phyloP scores from a whole-genome alignment of 176 grass and related monocot species.

The Eragrostis curvula region DNA sequence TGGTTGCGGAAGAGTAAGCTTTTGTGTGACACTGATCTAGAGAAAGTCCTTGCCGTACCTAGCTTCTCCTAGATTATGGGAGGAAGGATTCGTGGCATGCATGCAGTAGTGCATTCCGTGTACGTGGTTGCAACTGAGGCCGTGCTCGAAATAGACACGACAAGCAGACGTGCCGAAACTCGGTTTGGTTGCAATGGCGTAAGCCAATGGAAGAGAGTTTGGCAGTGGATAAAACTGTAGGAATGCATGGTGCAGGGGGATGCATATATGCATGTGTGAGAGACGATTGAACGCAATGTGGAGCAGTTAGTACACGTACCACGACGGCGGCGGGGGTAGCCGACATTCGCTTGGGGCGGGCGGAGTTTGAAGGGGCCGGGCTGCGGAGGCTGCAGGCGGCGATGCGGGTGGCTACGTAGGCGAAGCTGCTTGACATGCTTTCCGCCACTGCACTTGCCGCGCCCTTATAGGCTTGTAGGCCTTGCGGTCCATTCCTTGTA shows the following conservation, averaged over 20 bases:
- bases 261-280: neutral
- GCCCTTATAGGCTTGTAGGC: too few species aligned
- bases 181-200: neutral
- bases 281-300: too few species aligned
- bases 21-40: neutral
- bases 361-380: slow-evolving; percentile 25
- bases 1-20: neutral
- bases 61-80: neutral
- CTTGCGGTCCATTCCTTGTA: too few species aligned
- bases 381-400: slow-evolving; percentile 46
- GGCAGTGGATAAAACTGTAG: too few species aligned
- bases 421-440: neutral
- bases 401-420: slow-evolving; percentile 19
- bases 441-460: too few species aligned
- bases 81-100: neutral
- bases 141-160: neutral
- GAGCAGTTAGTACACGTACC: slow-evolving; percentile 53
- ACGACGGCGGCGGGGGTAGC: slow-evolving; percentile 45
- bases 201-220: neutral
- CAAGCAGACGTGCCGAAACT: neutral
- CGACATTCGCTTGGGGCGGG: slow-evolving; percentile 46
- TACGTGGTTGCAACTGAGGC: too few species aligned
- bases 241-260: too few species aligned
- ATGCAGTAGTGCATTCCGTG: neutral
- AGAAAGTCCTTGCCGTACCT: neutral